Evolutionary conservation across 495 filamentous ascomycete species (phyloP), one percentile per base, ranked within the genome.

Genomic region (Podospora didyma): DNA sequence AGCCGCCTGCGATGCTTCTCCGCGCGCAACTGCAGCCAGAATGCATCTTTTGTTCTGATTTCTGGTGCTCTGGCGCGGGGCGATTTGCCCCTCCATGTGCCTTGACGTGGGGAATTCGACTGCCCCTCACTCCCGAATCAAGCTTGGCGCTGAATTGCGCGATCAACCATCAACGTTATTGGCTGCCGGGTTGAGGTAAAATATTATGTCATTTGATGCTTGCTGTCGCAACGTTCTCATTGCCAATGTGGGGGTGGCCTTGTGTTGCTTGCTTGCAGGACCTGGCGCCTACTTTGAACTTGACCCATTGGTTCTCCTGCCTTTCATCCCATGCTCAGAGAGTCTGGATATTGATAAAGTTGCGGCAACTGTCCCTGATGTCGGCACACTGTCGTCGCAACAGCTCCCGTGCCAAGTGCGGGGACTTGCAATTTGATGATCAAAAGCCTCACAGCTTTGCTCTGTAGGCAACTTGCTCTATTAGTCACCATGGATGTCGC

Each of bases 71-170:
- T 24, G 9, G 17, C 66, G 66, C 61, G 66, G 64, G 66, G 60
- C 50, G 28, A 53, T 39, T 58, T 54, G 58, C 67, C 67, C 67
- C 67, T 66, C 65, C 57, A 62, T 61, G 26, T 46, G 51, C 45
- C 54, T 57, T 59, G 55, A 62, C 65, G 67, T 67, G 69, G 65
- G 67, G 69, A 53, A 39, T 9, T 31, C 49, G 41, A 51, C 46
- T 62, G 62, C 68, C 65, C 65, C 67, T 68, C 67, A 57, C 55
- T 56, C 39, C 66, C 58, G 22, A 34, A 59, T 70, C 45, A 10
- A 67, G 67, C 42, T 35, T 72, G 61, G 69, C 54, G 63, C 24
- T 12, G 19, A 65, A 72, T 72, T 72, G 67, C 69, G 67, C 67
- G 60, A 72, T 72, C 65, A 24, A 35, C 22, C 39, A 28, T 23